Base-by-base conservation (phyloP, 352 stramenopile species). In the Pelagophyceae sp. region DNA sequence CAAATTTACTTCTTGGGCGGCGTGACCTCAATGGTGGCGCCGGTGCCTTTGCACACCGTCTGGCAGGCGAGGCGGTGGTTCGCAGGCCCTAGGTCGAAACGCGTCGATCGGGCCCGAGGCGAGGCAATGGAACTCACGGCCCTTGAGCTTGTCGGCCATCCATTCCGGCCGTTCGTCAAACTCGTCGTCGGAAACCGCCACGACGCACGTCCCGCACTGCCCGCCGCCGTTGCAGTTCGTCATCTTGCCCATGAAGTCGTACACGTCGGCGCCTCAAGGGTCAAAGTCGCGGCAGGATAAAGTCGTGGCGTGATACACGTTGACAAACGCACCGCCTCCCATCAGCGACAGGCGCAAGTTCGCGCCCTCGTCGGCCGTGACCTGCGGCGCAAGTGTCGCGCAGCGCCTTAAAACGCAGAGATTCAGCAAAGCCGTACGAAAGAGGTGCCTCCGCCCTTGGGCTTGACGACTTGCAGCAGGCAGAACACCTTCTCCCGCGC, bases 191-290 rank as follows among this genome's bases (percentile, higher is more conserved):
- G 19, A 51, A 5, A 81, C 61, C 37, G 77, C 38, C 3, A 82
- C 78, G 25, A 50, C 80, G 70, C 80, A 83, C 1, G 78, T 82
- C 32, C 80, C 80, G 76, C 80, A 83, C 78, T 83, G 80, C 0
- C 80, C 80, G 1, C 60, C 80, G 29, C 80, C 80, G 50, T 82
- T 83, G 78, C 80, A 83, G 75, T 83, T 83, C 19, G 78, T 83
- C 58, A 83, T 70, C 63, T 70, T 67, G n/a, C 35, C 19, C 29
- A 31, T 2, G 38, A 58, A 38, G 31, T 29, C 23, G 23, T 80
- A 60, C 0, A 63, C 50, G 70, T 64, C 33, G 6, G 70, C 32
- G 63, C 1, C n/a, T n/a, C n/a, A n/a, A n/a, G n/a, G n/a, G n/a
- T n/a, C n/a, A n/a, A n/a, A n/a, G n/a, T n/a, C n/a, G n/a, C n/a